Base-by-base conservation (phyloP, 768 basidiomycete species). In the Melanogaster broomeanus region DNA sequence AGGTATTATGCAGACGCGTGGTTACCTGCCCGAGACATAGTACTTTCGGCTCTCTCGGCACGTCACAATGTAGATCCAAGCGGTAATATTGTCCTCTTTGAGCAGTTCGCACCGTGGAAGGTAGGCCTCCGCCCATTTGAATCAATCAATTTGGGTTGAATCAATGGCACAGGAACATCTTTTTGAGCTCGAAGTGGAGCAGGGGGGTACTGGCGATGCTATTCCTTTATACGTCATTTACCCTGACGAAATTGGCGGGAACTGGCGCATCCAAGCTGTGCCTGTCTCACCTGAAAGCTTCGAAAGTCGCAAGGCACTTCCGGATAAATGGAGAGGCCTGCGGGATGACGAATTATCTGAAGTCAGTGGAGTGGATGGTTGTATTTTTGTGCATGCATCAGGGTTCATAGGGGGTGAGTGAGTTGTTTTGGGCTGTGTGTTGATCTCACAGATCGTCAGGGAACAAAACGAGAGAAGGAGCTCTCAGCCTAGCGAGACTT, bases 231-330 rank as follows among this genome's bases (percentile, higher is more conserved):
- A 98, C 66, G 78, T 94, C 46, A 74, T 99, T 48, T 98, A 98
- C 66, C 89, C 93, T 2, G 95, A 98, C 60, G 90, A 92, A 66
- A 76, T 74, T 1, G 75, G 59, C 39, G 78, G 74, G 6, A 85
- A 78, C 63, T 99, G 95, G 95, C 85, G 97, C 37, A 72, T 99
- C 40, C 96, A 98, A 66, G 95, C 96, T 7, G 90, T 99, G 16
- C 88, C 96, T 6, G 70, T 85, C 42, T 76, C 84, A 0, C 75
- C 90, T 2, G 89, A 90, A 59, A 90, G 88, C 64, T 99, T 98
- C 60, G 82, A 87, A 64, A 94, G 88, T 68, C 81, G 96, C 27
- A 97, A 96, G 70, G 85, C 93, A 2, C 75, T 99, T 35, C 97
- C 97, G 2, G 93, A 97, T 63, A 76, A 78, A 56, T 99, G 97